phyloP scores from a whole-genome alignment of 148 eudicot genomes.

The Rhododendron kiyosumense region DNA sequence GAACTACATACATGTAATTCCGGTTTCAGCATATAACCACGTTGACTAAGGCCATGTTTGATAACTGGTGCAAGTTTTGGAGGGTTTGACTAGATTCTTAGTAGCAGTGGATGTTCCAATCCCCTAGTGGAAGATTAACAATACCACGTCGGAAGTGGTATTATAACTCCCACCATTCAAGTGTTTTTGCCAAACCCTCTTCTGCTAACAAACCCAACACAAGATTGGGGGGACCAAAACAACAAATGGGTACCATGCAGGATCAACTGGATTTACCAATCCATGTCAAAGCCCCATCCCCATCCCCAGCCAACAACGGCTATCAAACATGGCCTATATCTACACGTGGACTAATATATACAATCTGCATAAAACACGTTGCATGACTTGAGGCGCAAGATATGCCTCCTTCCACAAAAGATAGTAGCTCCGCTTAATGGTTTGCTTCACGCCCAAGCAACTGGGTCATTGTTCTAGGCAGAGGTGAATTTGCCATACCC shows the following conservation, averaged over 20 bases:
- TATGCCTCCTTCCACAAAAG: neutral
- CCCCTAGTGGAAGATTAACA: neutral
- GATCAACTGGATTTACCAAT: neutral
- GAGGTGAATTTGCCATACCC: slow-evolving; percentile 25
- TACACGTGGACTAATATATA: neutral
- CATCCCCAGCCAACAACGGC: neutral
- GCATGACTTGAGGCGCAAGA: neutral
- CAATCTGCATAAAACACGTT: neutral
- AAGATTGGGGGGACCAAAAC: neutral
- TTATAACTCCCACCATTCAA: neutral
- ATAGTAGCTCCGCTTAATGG: slow-evolving; percentile 14
- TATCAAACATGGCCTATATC: neutral
- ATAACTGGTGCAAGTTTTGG: neutral
- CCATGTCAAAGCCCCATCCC: neutral
- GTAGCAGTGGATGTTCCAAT: neutral
- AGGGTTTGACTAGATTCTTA: neutral
- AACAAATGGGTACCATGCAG: neutral
- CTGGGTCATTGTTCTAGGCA: slow-evolving; percentile 38
- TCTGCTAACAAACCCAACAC: neutral
- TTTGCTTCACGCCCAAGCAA: slow-evolving; percentile 21
- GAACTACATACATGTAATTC: neutral
- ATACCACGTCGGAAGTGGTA: neutral
- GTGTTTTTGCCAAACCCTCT: neutral
- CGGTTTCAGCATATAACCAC: neutral
- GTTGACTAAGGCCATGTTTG: neutral